Base-by-base conservation (phyloP, 73 alveolate genomes). In the Blepharisma stoltei region DNA sequence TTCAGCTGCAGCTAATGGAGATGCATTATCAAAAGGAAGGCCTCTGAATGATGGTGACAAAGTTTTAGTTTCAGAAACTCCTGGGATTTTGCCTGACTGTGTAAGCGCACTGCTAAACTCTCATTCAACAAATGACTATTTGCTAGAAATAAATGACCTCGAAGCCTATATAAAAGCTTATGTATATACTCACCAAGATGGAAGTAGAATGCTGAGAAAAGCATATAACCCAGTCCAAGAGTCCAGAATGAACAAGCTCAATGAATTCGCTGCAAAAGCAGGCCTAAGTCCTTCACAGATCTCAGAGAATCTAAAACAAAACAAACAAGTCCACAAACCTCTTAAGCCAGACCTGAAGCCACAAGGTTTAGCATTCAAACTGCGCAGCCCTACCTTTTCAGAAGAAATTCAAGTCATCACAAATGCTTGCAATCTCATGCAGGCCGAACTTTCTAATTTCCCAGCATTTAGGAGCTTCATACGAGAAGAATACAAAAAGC, bases 201-300 rank as follows among this genome's bases (percentile, higher is more conserved):
- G 52, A 60, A 60, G 21, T 1, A 37, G 21, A 25, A 1, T 14
- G 2, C 20, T 37, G 14, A 20, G 67, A 52, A 60, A 9, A 11
- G n/a, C 66, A 52, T 52, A 14, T 27, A 37, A 60, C 21, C 55
- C 41, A 9, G 14, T 60, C 2, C 49, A 60, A 37, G 76, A 60
- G 52, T 9, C 52, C 41, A n/a, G 76, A 21, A 60, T 11, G 0
- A 25, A 14, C 76, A 60, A 60, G 1, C 37, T 60, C 14, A 37
- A 21, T 21, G 21, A 60, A 21, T 60, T 60, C 21, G 52, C 52
- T 21, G 52, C 14, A n/a, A 60, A n/a, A 37, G 76, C 76, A 1
- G 76, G 55, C n/a, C n/a, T 60, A 60, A 20, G 6, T 60, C 76
- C 76, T 60, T 21, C 20, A 11, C 49, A 60, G 21, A 11, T 60